Evolutionary conservation across 768 basidiomycete genomes (phyloP).

Genomic region (Clathrus columnatus): DNA sequence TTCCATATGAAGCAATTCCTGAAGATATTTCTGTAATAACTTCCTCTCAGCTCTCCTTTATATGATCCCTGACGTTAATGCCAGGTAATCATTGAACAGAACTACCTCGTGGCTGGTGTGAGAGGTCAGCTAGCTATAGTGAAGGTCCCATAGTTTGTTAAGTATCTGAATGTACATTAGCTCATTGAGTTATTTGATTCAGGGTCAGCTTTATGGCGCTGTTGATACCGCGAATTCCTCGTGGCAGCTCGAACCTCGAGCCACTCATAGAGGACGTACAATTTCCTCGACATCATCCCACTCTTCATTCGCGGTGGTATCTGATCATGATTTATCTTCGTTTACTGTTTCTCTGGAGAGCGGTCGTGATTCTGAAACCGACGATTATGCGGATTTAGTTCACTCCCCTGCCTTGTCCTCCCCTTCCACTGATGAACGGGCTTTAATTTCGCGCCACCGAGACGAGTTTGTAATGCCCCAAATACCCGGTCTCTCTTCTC

Average conservation of each 20-base stretch:
- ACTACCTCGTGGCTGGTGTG: slow-evolving; percentile 66
- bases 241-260: slow-evolving; percentile 76
- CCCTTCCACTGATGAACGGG: slow-evolving; percentile 47
- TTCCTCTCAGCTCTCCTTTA: not conserved
- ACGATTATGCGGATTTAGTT: slow-evolving; percentile 39
- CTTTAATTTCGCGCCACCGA: slow-evolving; percentile 6
- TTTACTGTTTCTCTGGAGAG: slow-evolving; percentile 78
- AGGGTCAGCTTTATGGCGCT: slow-evolving; percentile 69
- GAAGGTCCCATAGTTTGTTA: slow-evolving; percentile 43
- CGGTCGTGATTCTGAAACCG: slow-evolving; percentile 60
- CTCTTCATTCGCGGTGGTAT: slow-evolving; percentile 69
- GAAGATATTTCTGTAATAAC: slow-evolving; percentile 59
- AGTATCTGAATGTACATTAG: not conserved
- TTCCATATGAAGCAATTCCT: slow-evolving; percentile 61
- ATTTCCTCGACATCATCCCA: slow-evolving; percentile 68
- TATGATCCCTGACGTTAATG: slow-evolving; percentile 1
- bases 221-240: slow-evolving; percentile 58
- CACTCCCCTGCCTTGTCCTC: slow-evolving; percentile 56
- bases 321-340: slow-evolving; percentile 78
- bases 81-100: slow-evolving; percentile 65
- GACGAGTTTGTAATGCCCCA: slow-evolving; percentile 12
- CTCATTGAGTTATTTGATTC: not conserved
- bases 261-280: slow-evolving; percentile 60
- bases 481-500: slow-evolving; percentile 29
- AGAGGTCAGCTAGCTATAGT: slow-evolving; percentile 60